Conservation (phyloP, 768 basidiomycete species). For the Suillus spraguei region DNA sequence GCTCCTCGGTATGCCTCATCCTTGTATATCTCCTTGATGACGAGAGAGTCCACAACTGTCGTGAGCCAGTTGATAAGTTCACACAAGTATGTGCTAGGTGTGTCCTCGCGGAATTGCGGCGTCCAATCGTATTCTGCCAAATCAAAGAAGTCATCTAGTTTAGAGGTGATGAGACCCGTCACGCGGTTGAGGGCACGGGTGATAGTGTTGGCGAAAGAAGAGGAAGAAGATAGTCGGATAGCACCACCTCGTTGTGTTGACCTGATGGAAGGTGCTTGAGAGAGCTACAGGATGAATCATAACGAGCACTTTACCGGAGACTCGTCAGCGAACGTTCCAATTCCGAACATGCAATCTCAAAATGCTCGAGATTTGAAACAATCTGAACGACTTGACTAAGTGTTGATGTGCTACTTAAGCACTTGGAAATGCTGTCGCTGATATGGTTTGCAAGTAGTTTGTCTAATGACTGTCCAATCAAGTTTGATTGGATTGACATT, state of each 20-base stretch:
- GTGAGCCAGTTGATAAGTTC: slow-evolving; percentile 97
- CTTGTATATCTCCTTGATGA: slow-evolving; percentile 83
- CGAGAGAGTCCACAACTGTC: slow-evolving; percentile 90
- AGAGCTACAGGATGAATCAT: neutral
- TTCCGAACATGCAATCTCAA: slow-evolving; percentile 82
- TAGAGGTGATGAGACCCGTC: slow-evolving; percentile 80
- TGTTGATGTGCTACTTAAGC: slow-evolving; percentile 74
- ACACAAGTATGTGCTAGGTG: slow-evolving; percentile 92
- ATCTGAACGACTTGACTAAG: slow-evolving; percentile 93
- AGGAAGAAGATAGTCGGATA: slow-evolving; percentile 64
- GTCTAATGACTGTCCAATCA: slow-evolving; percentile 72
- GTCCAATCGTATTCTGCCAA: slow-evolving; percentile 96
- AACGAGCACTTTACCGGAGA: slow-evolving; percentile 58
- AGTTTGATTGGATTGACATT: slow-evolving; percentile 1
- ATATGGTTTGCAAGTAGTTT: slow-evolving; percentile 76
- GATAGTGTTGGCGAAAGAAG: slow-evolving; percentile 71
- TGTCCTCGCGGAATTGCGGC: slow-evolving; percentile 65
- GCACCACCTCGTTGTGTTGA: slow-evolving; percentile 83
- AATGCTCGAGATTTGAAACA: slow-evolving; percentile 90
- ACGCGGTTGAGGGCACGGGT: slow-evolving; percentile 74
- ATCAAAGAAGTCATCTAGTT: slow-evolving; percentile 95
- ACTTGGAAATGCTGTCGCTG: slow-evolving; percentile 71
- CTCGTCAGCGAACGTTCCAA: slow-evolving; percentile 83
- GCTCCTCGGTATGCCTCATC: slow-evolving; percentile 90
- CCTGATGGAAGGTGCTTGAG: slow-evolving; percentile 39